Evolutionary conservation across 2,329 filamentous ascomycete species (phyloP).

Genomic region (Pseudogymnoascus sp.): DNA sequence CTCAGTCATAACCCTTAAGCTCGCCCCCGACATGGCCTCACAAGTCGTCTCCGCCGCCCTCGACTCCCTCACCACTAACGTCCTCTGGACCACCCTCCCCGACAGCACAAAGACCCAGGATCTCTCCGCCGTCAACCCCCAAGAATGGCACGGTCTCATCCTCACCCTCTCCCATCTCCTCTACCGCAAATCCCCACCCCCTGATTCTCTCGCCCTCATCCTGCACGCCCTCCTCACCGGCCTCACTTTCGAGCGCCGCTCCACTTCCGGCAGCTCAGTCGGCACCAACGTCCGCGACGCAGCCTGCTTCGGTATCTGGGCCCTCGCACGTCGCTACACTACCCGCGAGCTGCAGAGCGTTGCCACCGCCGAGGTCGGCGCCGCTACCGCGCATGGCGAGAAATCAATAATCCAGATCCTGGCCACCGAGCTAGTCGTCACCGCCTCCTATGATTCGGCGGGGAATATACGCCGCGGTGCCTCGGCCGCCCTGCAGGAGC

Average conservation of each 20-base stretch:
- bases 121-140: constrained; percentile 67
- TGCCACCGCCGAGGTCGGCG: constrained; percentile 29
- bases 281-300: constrained; percentile 91
- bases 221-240: constrained; percentile 71
- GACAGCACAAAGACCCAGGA: constrained; percentile 39
- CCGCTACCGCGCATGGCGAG: constrained; percentile 27
- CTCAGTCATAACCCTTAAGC: constrained; percentile 73
- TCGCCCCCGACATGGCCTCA: constrained; percentile 71
- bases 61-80: constrained; percentile 55
- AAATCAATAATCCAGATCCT: constrained; percentile 64
- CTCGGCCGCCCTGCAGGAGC: constrained; percentile 87
- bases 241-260: constrained; percentile 81
- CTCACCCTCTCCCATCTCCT: constrained; percentile 80
- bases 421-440: constrained; percentile 71
- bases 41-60: constrained; percentile 85
- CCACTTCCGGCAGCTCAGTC: constrained; percentile 73
- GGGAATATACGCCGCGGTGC: constrained; percentile 90
- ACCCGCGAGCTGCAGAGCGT: constrained; percentile 68
- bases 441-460: constrained; percentile 78
- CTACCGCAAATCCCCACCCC: constrained; percentile 74
- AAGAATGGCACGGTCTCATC: constrained; percentile 88
- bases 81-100: constrained; percentile 44
- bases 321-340: constrained; percentile 76
- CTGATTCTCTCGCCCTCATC: constrained; percentile 62
- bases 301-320: constrained; percentile 94